Percentiles rank a stretch among this genome's conserved stretches.
Evolutionary conservation across 177 flowering plant species (phyloP).

Genomic region (Tripterygium wilfordii): DNA sequence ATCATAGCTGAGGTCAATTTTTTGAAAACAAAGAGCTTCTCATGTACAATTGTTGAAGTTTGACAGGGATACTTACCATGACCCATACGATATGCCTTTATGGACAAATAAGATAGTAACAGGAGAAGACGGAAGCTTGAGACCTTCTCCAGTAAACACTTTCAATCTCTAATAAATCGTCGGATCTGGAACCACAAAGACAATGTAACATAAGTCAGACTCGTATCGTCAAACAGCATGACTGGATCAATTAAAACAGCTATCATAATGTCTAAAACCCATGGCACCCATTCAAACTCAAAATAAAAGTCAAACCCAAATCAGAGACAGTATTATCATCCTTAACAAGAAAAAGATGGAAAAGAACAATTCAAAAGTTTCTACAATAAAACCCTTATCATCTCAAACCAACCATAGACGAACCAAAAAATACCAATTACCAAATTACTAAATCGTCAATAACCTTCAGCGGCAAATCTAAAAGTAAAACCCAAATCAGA

Average conservation of each 20-base stretch:
- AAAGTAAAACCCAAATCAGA: slow-evolving; percentile 1
- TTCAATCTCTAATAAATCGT: slow-evolving; percentile 3
- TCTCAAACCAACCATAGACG: neutral
- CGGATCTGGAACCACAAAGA: slow-evolving; percentile 20
- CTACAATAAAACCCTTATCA: slow-evolving; percentile 2
- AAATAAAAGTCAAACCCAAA: slow-evolving; percentile 3
- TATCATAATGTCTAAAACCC: neutral
- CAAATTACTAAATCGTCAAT: neutral
- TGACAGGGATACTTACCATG: slow-evolving; percentile 12
- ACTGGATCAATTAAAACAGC: neutral
- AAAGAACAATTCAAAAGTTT: neutral
- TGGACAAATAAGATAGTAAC: neutral
- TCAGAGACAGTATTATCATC: no score
- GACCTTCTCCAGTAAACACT: slow-evolving; percentile 10
- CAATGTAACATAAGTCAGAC: slow-evolving; percentile 4
- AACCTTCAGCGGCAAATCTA: neutral
- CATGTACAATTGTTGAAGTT: slow-evolving; percentile 12
- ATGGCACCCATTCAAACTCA: slow-evolving; percentile 2
- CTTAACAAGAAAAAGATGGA: neutral
- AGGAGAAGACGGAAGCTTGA: slow-evolving; percentile 2
- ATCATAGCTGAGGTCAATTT: slow-evolving; percentile 15
- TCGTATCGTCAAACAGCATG: neutral
- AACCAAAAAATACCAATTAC: no score
- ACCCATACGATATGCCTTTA: neutral
- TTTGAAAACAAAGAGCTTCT: slow-evolving; percentile 9